phyloP scores from a whole-genome alignment of 2,329 filamentous ascomycete species.

The Neofusicoccum cordaticola region DNA sequence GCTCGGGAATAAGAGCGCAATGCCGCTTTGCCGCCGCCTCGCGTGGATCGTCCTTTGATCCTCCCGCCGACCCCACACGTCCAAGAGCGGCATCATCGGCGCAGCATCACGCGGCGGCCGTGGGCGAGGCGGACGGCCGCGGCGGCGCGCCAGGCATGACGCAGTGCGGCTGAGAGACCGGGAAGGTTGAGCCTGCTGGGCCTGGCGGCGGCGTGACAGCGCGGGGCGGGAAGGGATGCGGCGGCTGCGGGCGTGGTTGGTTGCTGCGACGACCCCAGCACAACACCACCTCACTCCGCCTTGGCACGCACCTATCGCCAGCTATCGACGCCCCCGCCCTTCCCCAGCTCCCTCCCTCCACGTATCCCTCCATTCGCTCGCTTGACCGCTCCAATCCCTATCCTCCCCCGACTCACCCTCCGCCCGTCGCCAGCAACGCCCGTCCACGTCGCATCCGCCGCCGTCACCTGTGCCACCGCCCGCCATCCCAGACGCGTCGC shows the following conservation, averaged over 20 bases:
- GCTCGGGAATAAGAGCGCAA: not conserved
- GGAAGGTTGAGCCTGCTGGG: not conserved
- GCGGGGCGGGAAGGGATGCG: not conserved
- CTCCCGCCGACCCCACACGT: conserved; percentile 2
- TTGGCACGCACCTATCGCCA: conserved; percentile 5
- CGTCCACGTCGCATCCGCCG: not conserved
- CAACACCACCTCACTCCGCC: not conserved
- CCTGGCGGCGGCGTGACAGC: not conserved
- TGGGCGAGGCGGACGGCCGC: not conserved
- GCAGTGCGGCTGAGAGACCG: not conserved
- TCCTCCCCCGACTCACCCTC: not conserved
- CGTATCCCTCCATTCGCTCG: conserved; percentile 3
- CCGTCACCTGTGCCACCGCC: not conserved
- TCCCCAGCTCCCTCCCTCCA: not conserved
- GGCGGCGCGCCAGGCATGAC: not conserved
- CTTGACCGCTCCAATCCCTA: conserved; percentile 8
- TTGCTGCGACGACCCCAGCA: conserved; percentile 6
- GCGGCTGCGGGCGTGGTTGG: not conserved
- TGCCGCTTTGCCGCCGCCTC: not conserved
- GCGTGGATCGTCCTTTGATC: conserved; percentile 1
- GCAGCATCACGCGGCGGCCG: not conserved
- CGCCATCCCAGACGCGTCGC: not conserved
- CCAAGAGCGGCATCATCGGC: not conserved
- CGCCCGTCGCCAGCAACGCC: not conserved
- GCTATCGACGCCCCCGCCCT: conserved; percentile 2